Base-by-base conservation (phyloP, 2,329 filamentous ascomycete species). In the Penicillium sp. region DNA sequence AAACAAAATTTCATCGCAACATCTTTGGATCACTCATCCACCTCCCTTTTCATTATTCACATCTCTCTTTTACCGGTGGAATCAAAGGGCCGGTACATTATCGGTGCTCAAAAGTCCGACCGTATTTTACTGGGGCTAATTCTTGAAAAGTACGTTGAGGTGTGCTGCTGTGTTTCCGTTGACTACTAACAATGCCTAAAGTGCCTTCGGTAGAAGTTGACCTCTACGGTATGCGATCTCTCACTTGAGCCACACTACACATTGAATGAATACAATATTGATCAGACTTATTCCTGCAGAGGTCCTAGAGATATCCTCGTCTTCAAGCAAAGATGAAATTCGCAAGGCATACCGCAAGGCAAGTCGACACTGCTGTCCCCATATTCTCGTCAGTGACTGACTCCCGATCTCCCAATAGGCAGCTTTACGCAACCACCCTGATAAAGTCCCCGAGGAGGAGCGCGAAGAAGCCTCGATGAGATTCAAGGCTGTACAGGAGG, bases 271-370 rank as follows among this genome's bases (percentile, higher is more conserved):
- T 8, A 30, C 12, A 33, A 30, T 22, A 45, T 46, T 59, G 42
- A 60, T 34, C 9, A 18, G 14, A 11, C 19, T 40, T 39, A 14
- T 40, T 29, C 41, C 19, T 55, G 49, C 65, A 95, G 91, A 86
- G 75, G 78, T 95, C 62, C 83, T 97, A 54, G 87, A 83, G 52
- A 80, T 97, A 62, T 77, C 84, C 44, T 86, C 80, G 68, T 75
- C 75, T 54, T 88, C 91, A 44, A 84, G 78, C 54, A 85, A 86
- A 64, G 82, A 86, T 48, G 88, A 95, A 64, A 87, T 97, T 73
- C 95, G 93, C 72, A 95, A 95, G 74, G 91, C 91, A 54, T 96
- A 96, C 75, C 87, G 92, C 75, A 96, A 95, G 81, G 91, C 91
- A 62, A 61, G 74, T 36, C 18, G 9, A 28, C 2, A 14, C n/a